Evolutionary conservation across 2,329 filamentous ascomycete genomes (phyloP), one percentile per base, ranked within the genome.

Genomic region (Diaporthe citrichinensis): DNA sequence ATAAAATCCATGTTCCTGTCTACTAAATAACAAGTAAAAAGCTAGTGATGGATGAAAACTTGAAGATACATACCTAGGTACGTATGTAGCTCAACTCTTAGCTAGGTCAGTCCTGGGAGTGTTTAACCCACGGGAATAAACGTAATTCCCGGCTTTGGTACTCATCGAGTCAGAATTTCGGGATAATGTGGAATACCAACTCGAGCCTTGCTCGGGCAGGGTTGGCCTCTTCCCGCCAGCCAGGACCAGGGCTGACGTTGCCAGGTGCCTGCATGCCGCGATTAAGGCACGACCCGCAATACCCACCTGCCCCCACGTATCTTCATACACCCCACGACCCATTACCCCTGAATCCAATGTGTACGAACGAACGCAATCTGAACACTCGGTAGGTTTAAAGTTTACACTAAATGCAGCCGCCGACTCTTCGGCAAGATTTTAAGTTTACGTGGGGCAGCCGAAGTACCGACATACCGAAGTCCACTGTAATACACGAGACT

Each of bases 401-500:
- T 53, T 25, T 28, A n/a, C n/a, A n/a, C n/a, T n/a, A 53, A 20
- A 53, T 53, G n/a, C 51, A 53, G 25, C 51, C 51, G 49, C 49
- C 46, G n/a, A 53, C 10, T 28, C 4, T 12, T 53, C 51, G 51
- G 55, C 9, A 34, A 58, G 31, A 14, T 20, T 57, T 58, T 36
- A 58, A 25, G 55, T 36, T 36, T 23, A n/a, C 55, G 34, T 53
- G 55, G 55, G 55, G 17, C 20, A 34, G 7, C 57, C 57, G 57
- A 59, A 34, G 20, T 39, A 59, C 57, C 57, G 57, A 59, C 4
- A 59, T 59, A 20, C 57, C 57, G 57, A 59, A 59, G 57, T 15
- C 31, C 57, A 34, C 57, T 39, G 57, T 17, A 15, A 28, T n/a
- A 53, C 10, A 53, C 57, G 17, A 59, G 10, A 39, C 57, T n/a